Conservation (phyloP, 345 rosid species). For the Heritiera littoralis region DNA sequence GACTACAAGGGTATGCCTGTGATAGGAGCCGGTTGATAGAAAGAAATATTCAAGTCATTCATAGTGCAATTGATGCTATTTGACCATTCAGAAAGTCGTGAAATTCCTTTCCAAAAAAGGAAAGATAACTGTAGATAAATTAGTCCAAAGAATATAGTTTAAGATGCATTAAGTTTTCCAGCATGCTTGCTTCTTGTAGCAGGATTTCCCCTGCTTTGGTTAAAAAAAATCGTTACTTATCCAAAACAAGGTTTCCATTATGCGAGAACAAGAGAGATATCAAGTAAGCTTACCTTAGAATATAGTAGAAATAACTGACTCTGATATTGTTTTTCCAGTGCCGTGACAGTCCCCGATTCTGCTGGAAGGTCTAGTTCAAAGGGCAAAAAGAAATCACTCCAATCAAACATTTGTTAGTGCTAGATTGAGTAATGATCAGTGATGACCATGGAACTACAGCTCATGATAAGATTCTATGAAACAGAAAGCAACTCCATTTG, state of each 20-base stretch:
- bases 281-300: constrained; percentile 9
- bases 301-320: not conserved
- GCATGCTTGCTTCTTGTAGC: not conserved
- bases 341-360: constrained; percentile 15
- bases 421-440: constrained; percentile 19
- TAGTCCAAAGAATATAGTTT: not conserved
- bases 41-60: not conserved
- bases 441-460: constrained; percentile 1
- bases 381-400: constrained; percentile 20
- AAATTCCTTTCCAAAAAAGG: not conserved
- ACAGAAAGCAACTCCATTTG: constrained; percentile 24
- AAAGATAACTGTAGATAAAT: not conserved
- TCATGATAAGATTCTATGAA: constrained; percentile 19
- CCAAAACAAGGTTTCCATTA: not conserved
- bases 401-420: constrained; percentile 18
- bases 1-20: constrained; percentile 17
- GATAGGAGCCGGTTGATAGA: constrained; percentile 12
- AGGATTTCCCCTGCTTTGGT: not conserved
- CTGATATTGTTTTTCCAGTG: constrained; percentile 15
- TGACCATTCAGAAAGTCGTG: not conserved
- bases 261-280: not conserved
- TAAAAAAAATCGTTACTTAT: not conserved
- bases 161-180: not conserved
- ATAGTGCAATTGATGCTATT: not conserved
- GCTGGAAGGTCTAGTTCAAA: constrained; percentile 21